Conservation (phyloP, 805 yeast genomes). For the Wickerhamiella allomyrinae region DNA sequence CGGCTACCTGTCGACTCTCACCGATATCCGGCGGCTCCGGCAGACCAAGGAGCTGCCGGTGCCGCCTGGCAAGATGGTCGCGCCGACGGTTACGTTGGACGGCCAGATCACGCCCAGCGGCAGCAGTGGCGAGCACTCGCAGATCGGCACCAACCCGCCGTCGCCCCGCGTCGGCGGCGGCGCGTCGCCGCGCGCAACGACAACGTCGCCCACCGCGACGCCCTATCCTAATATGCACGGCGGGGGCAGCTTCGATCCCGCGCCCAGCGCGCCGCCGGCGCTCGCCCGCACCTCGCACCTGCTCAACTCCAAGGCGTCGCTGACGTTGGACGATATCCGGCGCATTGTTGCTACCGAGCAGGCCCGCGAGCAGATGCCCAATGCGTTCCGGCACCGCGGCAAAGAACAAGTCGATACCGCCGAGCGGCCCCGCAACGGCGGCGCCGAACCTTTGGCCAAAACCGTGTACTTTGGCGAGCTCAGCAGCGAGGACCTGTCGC, state of each 20-base stretch:
- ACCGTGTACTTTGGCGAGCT: conserved; percentile 26
- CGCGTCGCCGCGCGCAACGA: not conserved
- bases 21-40: conserved; percentile 6
- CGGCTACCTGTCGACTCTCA: conserved; percentile 4
- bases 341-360: conserved; percentile 95
- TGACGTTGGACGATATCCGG: conserved; percentile 92
- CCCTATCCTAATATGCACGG: not conserved
- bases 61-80: not conserved
- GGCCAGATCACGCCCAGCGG: not conserved
- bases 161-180: not conserved
- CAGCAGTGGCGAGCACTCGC: not conserved
- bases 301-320: conserved; percentile 64
- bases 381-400: conserved; percentile 63
- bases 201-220: not conserved
- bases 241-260: not conserved
- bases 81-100: not conserved
- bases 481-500: conserved; percentile 39
- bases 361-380: conserved; percentile 84
- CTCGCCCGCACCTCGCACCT: conserved; percentile 55
- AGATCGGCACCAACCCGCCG: not conserved
- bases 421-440: conserved; percentile 3
- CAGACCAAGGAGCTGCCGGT: not conserved
- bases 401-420: not conserved
- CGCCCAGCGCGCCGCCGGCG: conserved; percentile 7
- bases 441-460: not conserved